A percentile compares a stretch with the other conserved stretches of the same genome.
These are phyloP conservation scores for Xylariaceae sp. DNA, from an alignment of 2,329 filamentous ascomycete genomes.

Conservation along the genomic window DNA sequence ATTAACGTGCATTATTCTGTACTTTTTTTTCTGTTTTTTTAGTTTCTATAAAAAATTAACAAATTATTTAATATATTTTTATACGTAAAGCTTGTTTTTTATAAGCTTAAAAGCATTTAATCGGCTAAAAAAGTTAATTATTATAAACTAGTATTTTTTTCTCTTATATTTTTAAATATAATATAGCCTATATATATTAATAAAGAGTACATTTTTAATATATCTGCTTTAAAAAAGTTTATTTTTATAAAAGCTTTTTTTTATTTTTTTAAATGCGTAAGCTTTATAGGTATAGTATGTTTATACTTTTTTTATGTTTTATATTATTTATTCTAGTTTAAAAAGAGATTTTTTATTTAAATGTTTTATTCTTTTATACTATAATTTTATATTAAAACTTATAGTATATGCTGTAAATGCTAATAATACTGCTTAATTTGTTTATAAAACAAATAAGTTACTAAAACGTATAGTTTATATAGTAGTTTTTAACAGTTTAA, in stretches of 20 bases:
- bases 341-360: neutral
- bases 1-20: no score
- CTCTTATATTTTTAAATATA: slow-evolving; percentile 6
- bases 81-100: no score
- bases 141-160: no score
- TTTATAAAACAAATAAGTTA: neutral
- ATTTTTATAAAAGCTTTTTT: neutral
- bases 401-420: no score
- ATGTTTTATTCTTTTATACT: slow-evolving; percentile 1
- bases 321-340: neutral
- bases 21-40: no score
- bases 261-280: neutral
- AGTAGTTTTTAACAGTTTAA: no score
- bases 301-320: slow-evolving; percentile 2
- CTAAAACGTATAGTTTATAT: neutral
- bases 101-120: no score
- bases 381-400: no score
- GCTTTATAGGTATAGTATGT: neutral
- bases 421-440: neutral
- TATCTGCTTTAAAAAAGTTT: slow-evolving; percentile 1
- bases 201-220: slow-evolving; percentile 1
- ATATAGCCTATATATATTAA: neutral
- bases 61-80: no score
- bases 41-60: no score
- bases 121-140: no score